phyloP scores from a whole-genome alignment of 352 stramenopile species.

The Aphanomyces invadans region DNA sequence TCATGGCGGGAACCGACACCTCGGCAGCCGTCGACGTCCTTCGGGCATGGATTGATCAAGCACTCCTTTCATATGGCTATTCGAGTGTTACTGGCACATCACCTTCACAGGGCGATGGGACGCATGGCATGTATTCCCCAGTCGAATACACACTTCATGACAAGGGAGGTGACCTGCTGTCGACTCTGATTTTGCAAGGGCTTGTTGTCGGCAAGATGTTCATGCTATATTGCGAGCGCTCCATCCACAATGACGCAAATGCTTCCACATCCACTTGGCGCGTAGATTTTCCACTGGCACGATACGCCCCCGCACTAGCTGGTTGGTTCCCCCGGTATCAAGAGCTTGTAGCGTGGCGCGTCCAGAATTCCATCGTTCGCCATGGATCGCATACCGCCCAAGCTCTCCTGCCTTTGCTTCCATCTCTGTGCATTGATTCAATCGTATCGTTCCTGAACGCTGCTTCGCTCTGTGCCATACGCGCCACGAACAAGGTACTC shows the following conservation, averaged over 20 bases:
- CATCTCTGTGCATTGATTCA: neutral
- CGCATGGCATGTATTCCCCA: conserved; percentile 13
- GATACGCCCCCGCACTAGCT: neutral
- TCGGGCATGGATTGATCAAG: conserved; percentile 10
- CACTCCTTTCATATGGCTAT: conserved; percentile 8
- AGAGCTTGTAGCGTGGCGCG: conserved; percentile 8
- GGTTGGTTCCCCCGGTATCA: neutral
- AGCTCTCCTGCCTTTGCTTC: conserved; percentile 2
- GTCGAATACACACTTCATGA: neutral
- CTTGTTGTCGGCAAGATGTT: neutral
- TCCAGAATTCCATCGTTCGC: conserved; percentile 2
- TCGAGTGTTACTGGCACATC: neutral
- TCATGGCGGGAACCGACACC: too few species aligned
- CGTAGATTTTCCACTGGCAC: conserved; percentile 11
- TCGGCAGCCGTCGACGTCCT: neutral
- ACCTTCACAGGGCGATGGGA: neutral
- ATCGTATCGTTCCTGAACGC: conserved; percentile 14
- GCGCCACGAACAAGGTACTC: neutral
- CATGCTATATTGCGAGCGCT: conserved; percentile 6
- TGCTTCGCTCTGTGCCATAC: neutral
- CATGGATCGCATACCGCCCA: neutral
- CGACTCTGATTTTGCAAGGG: neutral
- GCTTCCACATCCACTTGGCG: neutral
- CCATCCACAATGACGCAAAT: neutral
- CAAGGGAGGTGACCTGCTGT: neutral